A percentile compares a stretch with the other conserved stretches of the same genome.
Conservation (phyloP, 2,329 filamentous ascomycete genomes). For the Lasiodiplodia theobromae region DNA sequence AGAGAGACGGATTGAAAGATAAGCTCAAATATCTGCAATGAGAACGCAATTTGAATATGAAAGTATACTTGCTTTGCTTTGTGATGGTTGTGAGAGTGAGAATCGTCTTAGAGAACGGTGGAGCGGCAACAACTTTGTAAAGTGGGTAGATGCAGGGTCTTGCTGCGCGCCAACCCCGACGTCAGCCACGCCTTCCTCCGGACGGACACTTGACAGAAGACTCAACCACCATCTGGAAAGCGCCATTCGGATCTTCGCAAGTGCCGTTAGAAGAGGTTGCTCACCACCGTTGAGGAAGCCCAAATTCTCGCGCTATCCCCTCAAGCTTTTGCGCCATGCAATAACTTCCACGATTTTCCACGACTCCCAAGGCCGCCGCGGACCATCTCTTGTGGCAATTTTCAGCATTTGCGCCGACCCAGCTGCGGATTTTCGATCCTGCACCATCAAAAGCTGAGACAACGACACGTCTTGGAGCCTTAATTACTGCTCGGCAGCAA, state of each 20-base stretch:
- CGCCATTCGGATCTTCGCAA: not conserved
- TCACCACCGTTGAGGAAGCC: not conserved
- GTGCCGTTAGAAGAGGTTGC: not conserved
- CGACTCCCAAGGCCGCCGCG: not conserved
- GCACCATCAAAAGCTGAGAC: not conserved
- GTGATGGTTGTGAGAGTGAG: not conserved
- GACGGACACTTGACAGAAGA: not conserved
- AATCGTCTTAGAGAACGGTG: not conserved
- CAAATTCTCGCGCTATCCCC: not conserved
- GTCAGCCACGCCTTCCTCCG: conserved; percentile 4
- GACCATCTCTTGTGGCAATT: not conserved
- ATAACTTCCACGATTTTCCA: conserved; percentile 10
- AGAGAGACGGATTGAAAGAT: not conserved
- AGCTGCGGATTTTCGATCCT: no score
- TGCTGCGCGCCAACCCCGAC: not conserved
- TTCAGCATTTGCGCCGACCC: not conserved
- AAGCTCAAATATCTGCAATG: not conserved
- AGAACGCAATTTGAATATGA: not conserved
- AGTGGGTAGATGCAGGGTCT: not conserved
- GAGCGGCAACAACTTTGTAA: conserved; percentile 12
- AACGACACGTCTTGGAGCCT: not conserved
- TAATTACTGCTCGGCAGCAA: not conserved
- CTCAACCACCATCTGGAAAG: not conserved
- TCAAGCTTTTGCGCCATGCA: not conserved
- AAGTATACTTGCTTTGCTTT: not conserved